Conservation (phyloP, 768 basidiomycete genomes). For the Strobilomyces confusus region DNA sequence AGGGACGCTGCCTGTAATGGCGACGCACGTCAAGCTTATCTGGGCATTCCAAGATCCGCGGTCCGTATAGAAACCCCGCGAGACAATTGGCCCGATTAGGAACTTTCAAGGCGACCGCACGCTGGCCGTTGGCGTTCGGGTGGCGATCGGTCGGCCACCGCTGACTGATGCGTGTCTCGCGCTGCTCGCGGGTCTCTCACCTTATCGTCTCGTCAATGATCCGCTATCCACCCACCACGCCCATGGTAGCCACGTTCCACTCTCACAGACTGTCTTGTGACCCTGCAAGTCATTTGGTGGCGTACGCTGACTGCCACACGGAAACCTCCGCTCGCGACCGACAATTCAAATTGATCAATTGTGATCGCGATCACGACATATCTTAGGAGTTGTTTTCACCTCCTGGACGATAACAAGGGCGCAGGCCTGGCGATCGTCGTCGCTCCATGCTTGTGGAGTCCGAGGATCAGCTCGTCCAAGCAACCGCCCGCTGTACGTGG, state of each 20-base stretch:
- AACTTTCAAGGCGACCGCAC: neutral
- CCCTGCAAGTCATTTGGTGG: neutral
- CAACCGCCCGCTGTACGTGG: too few relatives aligned
- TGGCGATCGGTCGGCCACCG: neutral
- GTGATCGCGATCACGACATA: neutral
- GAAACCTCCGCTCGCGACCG: neutral
- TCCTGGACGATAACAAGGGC: neutral
- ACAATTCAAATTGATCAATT: constrained; percentile 9
- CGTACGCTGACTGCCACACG: constrained; percentile 6
- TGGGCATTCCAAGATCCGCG: constrained; percentile 22
- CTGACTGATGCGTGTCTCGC: neutral
- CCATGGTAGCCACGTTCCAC: neutral
- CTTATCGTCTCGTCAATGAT: neutral
- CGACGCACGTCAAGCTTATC: constrained; percentile 16
- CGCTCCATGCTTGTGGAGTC: too few relatives aligned
- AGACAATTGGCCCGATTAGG: neutral
- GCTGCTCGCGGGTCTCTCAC: neutral
- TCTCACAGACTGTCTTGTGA: neutral
- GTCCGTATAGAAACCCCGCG: neutral
- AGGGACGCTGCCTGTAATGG: constrained; percentile 3
- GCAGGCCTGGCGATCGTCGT: too few relatives aligned
- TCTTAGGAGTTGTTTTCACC: neutral
- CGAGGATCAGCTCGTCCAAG: neutral
- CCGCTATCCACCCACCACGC: constrained; percentile 1
- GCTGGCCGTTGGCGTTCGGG: too few relatives aligned